Conservation (phyloP, 1,284 basidiomycete species). For the Marasmius sp. region DNA sequence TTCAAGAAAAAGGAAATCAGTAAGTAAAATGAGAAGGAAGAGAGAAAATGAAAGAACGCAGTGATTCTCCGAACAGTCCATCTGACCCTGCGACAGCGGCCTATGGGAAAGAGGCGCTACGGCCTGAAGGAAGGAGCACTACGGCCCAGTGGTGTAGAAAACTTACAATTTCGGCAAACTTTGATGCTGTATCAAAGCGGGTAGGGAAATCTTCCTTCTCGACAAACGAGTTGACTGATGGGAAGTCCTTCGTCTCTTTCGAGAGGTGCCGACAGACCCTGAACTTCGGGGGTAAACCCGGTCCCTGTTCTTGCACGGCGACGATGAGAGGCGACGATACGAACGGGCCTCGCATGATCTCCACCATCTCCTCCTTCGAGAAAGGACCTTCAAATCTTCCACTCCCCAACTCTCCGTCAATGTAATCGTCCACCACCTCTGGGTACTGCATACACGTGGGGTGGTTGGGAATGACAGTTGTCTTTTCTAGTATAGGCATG, state of each 20-base stretch:
- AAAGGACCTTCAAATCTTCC: slow-evolving; percentile 14
- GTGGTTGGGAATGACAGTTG: slow-evolving; percentile 11
- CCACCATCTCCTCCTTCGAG: background rate
- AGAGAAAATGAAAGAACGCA: too few species aligned
- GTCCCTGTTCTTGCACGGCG: slow-evolving; percentile 10
- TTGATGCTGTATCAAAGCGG: slow-evolving; percentile 2
- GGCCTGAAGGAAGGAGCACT: too few species aligned
- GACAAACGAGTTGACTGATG: slow-evolving; percentile 1
- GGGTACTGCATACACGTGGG: slow-evolving; percentile 1
- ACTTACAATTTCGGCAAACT: slow-evolving; percentile 3
- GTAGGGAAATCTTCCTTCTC: slow-evolving; percentile 7
- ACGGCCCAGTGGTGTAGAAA: too few species aligned
- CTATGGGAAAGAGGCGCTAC: too few species aligned
- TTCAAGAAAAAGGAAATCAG: too few species aligned
- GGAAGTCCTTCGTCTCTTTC: background rate
- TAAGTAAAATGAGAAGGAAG: too few species aligned
- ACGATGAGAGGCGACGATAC: slow-evolving; percentile 12
- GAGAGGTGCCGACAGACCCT: slow-evolving; percentile 11
- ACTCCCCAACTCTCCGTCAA: background rate
- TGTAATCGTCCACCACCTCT: slow-evolving; percentile 4
- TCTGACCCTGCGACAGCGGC: too few species aligned
- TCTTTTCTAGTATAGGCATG: background rate
- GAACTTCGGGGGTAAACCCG: background rate
- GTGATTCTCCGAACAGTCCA: too few species aligned
- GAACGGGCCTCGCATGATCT: too few species aligned